phyloP scores from a whole-genome alignment of 2,329 filamentous ascomycete species.

The Microascus cirrosus region DNA sequence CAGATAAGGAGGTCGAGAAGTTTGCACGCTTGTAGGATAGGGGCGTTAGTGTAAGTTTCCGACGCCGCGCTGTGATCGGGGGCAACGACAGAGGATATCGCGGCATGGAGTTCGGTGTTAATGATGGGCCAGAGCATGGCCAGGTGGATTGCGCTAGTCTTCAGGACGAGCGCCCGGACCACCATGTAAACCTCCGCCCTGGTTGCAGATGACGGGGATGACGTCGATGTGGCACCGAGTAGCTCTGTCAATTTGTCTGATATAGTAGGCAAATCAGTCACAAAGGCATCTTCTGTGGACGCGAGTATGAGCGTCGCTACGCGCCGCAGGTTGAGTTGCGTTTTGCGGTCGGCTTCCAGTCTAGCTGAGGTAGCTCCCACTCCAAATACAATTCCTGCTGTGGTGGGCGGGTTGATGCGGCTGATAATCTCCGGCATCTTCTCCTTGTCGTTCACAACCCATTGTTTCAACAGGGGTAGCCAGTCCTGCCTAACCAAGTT shows the following conservation, averaged over 20 bases:
- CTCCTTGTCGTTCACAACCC: conserved; percentile 79
- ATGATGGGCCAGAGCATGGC: conserved; percentile 83
- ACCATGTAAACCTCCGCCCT: conserved; percentile 86
- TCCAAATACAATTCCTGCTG: conserved; percentile 96
- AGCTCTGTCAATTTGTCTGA: conserved; percentile 82
- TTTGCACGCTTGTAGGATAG: conserved; percentile 85
- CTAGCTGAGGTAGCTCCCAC: conserved; percentile 89
- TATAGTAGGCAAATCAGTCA: conserved; percentile 60
- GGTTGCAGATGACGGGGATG: conserved; percentile 83
- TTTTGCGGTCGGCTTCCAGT: conserved; percentile 88
- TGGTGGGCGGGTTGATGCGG: conserved; percentile 73
- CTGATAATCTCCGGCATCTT: conserved; percentile 70
- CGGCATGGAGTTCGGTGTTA: conserved; percentile 73
- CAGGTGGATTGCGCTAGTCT: conserved; percentile 67
- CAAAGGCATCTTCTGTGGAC: conserved; percentile 66
- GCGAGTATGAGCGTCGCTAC: conserved; percentile 72
- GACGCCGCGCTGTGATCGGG: conserved; percentile 50
- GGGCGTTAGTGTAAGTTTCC: conserved; percentile 66
- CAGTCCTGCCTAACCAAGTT: conserved; percentile 60
- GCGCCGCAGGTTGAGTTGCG: conserved; percentile 79
- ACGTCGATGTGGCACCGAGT: conserved; percentile 69
- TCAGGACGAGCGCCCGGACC: conserved; percentile 69
- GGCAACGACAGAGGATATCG: conserved; percentile 63
- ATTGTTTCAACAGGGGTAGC: conserved; percentile 76
- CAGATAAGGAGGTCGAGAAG: conserved; percentile 82